Conservation (phyloP, 2,329 filamentous ascomycete genomes). For the Lojkania enalia region DNA sequence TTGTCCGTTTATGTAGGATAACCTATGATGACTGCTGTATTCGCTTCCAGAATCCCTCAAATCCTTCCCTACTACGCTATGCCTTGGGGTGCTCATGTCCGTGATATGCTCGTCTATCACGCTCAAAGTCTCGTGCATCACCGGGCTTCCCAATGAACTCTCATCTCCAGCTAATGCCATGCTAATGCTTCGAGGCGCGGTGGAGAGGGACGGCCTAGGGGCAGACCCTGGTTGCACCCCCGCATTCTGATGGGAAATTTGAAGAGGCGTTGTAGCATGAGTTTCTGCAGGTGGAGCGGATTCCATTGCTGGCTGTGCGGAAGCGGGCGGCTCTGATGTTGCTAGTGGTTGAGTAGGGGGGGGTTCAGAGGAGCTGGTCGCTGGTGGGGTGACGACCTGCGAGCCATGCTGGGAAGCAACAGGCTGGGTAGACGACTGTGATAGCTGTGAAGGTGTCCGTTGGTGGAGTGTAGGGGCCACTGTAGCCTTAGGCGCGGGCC, state of each 20-base stretch:
- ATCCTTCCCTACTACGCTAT: slow-evolving; percentile 57
- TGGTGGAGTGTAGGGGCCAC: slow-evolving; percentile 30
- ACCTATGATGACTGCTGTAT: slow-evolving; percentile 79
- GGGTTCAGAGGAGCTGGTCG: slow-evolving; percentile 22
- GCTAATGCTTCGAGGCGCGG: slow-evolving; percentile 37
- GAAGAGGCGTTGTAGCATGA: slow-evolving; percentile 32
- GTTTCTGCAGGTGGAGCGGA: slow-evolving; percentile 11
- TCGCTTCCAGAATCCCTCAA: slow-evolving; percentile 80
- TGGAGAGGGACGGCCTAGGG: slow-evolving; percentile 26
- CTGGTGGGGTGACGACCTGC: slow-evolving; percentile 9
- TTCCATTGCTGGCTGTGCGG: slow-evolving; percentile 14
- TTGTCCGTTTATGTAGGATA: slow-evolving; percentile 91
- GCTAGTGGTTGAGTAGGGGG: slow-evolving; percentile 21
- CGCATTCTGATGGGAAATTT: slow-evolving; percentile 24
- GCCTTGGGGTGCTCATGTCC: slow-evolving; percentile 69
- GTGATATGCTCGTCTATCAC: slow-evolving; percentile 98
- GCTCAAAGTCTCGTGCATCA: slow-evolving; percentile 91
- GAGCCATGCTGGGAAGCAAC: slow-evolving; percentile 14
- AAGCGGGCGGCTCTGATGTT: slow-evolving; percentile 17
- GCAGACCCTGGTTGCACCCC: slow-evolving; percentile 16
- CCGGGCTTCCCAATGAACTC: slow-evolving; percentile 64
- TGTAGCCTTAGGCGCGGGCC: slow-evolving; percentile 56
- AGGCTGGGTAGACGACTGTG: slow-evolving; percentile 23
- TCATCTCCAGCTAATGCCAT: slow-evolving; percentile 45
- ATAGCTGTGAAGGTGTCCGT: slow-evolving; percentile 34